These are phyloP conservation scores for Oehlia diaphana DNA, from an alignment of 192 early-diverging fungal genomes.

Conservation along the genomic window DNA sequence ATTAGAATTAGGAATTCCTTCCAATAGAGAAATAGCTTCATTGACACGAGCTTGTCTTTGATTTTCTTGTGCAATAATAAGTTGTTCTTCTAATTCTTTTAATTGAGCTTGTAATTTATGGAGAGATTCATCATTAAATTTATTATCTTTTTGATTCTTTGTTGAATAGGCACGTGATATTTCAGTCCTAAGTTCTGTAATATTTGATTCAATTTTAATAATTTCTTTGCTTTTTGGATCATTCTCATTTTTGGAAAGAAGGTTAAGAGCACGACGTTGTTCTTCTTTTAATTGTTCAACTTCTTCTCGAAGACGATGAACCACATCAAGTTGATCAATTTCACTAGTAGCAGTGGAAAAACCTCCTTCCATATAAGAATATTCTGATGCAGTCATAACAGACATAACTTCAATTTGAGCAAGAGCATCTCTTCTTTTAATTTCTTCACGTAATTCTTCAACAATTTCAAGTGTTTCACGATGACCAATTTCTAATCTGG, in stretches of 20 bases:
- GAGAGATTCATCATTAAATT: background rate
- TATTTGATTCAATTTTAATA: slow-evolving; percentile 7
- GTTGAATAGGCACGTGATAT: background rate
- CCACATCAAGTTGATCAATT: slow-evolving; percentile 30
- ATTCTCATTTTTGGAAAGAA: slow-evolving; percentile 11
- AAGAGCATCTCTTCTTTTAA: slow-evolving; percentile 24
- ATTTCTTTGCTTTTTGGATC: slow-evolving; percentile 11
- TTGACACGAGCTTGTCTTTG: slow-evolving; percentile 18
- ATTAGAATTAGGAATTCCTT: background rate
- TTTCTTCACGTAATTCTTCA: slow-evolving; percentile 30
- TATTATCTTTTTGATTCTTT: background rate
- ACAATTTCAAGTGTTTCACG: slow-evolving; percentile 28
- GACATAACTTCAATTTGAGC: slow-evolving; percentile 31
- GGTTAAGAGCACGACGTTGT: slow-evolving; percentile 15
- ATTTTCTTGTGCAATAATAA: slow-evolving; percentile 1
- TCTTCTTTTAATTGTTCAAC: slow-evolving; percentile 31
- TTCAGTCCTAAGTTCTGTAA: slow-evolving; percentile 2
- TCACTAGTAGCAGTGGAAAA: slow-evolving; percentile 24
- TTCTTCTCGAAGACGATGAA: slow-evolving; percentile 26
- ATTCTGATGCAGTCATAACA: slow-evolving; percentile 18
- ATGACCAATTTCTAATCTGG: slow-evolving; percentile 21
- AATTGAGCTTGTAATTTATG: slow-evolving; percentile 6
- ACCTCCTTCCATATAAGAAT: slow-evolving; percentile 14
- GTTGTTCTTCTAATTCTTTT: slow-evolving; percentile 27
- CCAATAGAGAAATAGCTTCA: background rate